Percentiles rank a stretch among this genome's conserved stretches.
Evolutionary conservation across 305 asterid genomes (phyloP).

Genomic region (Striga hermonthica): DNA sequence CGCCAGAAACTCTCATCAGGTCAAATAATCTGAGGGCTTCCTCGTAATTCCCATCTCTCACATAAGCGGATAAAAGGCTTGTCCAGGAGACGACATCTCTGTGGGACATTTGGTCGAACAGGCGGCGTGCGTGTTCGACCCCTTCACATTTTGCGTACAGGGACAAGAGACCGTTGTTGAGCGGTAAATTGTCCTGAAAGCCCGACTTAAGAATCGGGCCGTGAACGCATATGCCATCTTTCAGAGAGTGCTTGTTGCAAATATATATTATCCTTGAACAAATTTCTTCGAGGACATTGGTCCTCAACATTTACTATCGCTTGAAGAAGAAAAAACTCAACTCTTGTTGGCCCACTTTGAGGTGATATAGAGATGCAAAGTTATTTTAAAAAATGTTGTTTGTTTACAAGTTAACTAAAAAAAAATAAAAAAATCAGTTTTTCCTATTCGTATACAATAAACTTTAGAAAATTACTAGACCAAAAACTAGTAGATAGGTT

Average conservation of each 20-base stretch:
- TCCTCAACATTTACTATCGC: slow-evolving; percentile 30
- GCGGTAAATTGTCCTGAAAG: slow-evolving; percentile 32
- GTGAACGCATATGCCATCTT: slow-evolving; percentile 42
- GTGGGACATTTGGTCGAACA: slow-evolving; percentile 39
- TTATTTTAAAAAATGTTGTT: no score
- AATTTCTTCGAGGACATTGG: slow-evolving; percentile 32
- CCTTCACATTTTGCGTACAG: slow-evolving; percentile 33
- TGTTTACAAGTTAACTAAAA: no score
- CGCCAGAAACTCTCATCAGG: slow-evolving; percentile 35
- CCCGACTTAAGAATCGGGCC: slow-evolving; percentile 38
- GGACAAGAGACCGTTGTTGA: slow-evolving; percentile 33
- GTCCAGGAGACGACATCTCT: slow-evolving; percentile 43
- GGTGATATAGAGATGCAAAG: no score
- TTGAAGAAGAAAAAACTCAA: no score
- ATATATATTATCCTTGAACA: slow-evolving; percentile 34
- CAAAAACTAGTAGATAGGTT: no score
- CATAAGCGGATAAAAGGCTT: slow-evolving; percentile 34
- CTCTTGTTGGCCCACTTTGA: no score
- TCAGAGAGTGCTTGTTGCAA: slow-evolving; percentile 36
- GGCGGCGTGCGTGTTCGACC: slow-evolving; percentile 25
- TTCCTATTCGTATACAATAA: no score
- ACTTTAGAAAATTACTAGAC: no score
- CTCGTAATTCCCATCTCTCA: slow-evolving; percentile 30
- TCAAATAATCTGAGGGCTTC: slow-evolving; percentile 35
- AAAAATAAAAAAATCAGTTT: no score